Base-by-base conservation (phyloP, 83 land plant genomes). In the Picea engelmannii region DNA sequence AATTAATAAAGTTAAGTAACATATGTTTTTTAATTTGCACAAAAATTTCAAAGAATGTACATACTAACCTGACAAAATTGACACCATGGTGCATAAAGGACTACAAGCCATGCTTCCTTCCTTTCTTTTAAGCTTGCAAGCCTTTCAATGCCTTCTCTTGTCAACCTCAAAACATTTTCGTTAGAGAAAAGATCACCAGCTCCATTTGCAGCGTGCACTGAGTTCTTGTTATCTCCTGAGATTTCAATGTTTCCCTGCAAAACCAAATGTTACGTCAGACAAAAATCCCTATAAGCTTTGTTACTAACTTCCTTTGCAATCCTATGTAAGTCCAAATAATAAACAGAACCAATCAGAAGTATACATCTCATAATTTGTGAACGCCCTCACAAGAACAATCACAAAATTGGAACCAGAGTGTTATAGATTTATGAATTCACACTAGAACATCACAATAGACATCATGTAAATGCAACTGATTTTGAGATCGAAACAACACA, bases 31-130 rank as follows among this genome's bases (percentile, higher is more conserved):
- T 25, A 67, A 4, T 16, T 35, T 70, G 8, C 21, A 18, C 52
- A 6, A 47, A 17, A 38, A 1, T 47, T 70, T 35, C 75, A 70
- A 70, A 35, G 21, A 20, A n/a, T 71, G 20, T 47, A 49, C 58
- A 21, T 74, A 82, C 84, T 63, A 35, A 86, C 95, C 88, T 95
- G 98, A 81, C 95, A 92, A 70, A 87, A 93, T 21, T 64, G 90
- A 88, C 98, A 96, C 98, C 98, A 96, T 6, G 98, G 97, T 20
- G 98, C 98, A 80, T 96, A 96, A 15, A 95, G 90, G 47, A 95
- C 98, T 20, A 96, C 96, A 24, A 96, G 58, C 87, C 94, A 90
- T 25, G 99, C 85, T 62, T 93, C 93, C 62, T 70, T 81, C 42
- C 99, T 68, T 73, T 85, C 82, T 40, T 88, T 89, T 59, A 85